A percentile compares a stretch with the other conserved stretches of the same genome.
Conservation (phyloP, 2,329 filamentous ascomycete species). For the Phaeosphaeria sp. region DNA sequence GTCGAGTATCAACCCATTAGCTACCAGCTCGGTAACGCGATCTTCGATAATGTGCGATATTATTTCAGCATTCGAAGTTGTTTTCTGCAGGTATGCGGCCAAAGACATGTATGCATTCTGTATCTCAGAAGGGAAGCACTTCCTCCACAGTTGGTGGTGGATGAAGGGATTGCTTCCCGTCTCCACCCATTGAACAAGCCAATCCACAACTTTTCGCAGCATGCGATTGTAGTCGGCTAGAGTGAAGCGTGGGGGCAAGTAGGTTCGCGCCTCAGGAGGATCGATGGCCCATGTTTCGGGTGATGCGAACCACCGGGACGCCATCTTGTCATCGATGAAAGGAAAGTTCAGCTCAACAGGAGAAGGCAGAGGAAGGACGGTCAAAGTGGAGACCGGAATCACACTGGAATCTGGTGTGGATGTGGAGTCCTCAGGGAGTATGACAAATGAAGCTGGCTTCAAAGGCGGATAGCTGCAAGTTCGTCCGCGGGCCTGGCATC, state of each 20-base stretch:
- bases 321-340: background rate
- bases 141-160: background rate
- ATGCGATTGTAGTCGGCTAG: background rate
- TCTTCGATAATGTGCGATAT: slow-evolving; percentile 3
- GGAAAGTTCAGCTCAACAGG: background rate
- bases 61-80: background rate
- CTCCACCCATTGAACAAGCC: slow-evolving; percentile 3
- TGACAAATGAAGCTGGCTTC: background rate
- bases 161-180: slow-evolving; percentile 3
- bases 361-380: background rate
- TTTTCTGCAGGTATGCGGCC: background rate
- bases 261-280: background rate
- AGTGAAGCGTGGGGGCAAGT: background rate
- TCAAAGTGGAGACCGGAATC: background rate
- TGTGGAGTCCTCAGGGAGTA: background rate
- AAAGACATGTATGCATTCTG: slow-evolving; percentile 6
- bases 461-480: slow-evolving; percentile 2
- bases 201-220: background rate
- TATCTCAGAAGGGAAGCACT: background rate
- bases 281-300: slow-evolving; percentile 4
- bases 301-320: slow-evolving; percentile 3
- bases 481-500: background rate
- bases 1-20: background rate
- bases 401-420: background rate
- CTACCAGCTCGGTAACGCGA: background rate